A percentile compares a stretch with the other conserved stretches of the same genome.
These are phyloP conservation scores for Limnomonas spitsbergensis DNA, from an alignment of 139 green algal genomes.

Conservation along the genomic window DNA sequence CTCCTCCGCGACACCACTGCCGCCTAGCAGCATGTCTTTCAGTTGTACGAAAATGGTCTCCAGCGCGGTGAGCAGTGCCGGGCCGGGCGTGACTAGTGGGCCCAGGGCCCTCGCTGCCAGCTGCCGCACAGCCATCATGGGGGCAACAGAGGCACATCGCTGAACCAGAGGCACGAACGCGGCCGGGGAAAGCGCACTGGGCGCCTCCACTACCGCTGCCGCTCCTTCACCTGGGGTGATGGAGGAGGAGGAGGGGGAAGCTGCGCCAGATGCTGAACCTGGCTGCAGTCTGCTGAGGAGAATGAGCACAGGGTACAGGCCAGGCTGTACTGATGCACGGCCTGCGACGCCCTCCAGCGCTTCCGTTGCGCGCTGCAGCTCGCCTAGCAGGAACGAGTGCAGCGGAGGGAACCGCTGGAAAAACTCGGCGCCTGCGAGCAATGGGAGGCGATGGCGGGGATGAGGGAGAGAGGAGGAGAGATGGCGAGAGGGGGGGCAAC, in stretches of 20 bases:
- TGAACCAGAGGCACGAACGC: constrained; percentile 62
- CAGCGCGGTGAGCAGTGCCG: constrained; percentile 8
- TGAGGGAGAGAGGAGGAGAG: too few relatives aligned
- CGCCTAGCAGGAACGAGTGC: constrained; percentile 71
- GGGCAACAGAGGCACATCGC: constrained; percentile 44
- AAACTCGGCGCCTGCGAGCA: constrained; percentile 65
- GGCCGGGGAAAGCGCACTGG: constrained; percentile 42
- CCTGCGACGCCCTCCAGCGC: constrained; percentile 19
- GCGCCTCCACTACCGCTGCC: neutral
- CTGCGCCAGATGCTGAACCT: neutral
- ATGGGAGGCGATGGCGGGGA: too few relatives aligned
- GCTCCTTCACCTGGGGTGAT: neutral
- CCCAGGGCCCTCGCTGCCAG: constrained; percentile 66
- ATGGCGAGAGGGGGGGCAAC: too few relatives aligned
- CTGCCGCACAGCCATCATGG: constrained; percentile 54
- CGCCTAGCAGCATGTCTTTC: too few relatives aligned
- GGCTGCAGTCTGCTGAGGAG: constrained; percentile 75
- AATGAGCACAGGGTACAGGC: constrained; percentile 75
- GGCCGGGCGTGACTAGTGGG: constrained; percentile 57
- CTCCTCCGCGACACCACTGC: too few relatives aligned
- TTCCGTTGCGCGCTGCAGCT: constrained; percentile 47
- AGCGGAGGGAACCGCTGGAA: constrained; percentile 78
- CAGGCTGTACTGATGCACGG: constrained; percentile 32
- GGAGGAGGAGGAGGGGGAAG: neutral
- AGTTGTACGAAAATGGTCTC: too few relatives aligned